Base-by-base conservation (phyloP, 805 yeast genomes). In the Ogataea thermomethanolica region DNA sequence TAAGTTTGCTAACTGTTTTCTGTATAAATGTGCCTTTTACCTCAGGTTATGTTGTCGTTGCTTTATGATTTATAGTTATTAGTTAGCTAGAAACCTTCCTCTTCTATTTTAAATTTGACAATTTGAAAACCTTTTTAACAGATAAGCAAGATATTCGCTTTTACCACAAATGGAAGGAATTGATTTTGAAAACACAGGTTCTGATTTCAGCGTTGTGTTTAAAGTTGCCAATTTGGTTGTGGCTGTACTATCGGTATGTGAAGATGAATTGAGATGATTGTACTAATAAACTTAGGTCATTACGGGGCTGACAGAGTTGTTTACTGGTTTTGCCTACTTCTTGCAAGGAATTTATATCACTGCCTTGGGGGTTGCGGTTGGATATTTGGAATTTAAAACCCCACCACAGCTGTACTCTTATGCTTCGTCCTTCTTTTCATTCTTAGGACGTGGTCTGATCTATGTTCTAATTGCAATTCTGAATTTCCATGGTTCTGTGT, bases 371-470 rank as follows among this genome's bases (percentile, higher is more conserved):
- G 66, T 62, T 4, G 65, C 68, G 7, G 71, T 81, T 39, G 76
- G 78, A 7, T 64, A 68, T 33, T 61, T 77, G 42, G 69, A 58
- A 54, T 69, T 44, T 69, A 58, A 58, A 29, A 72, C 70, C 10
- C 80, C 87, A 12, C 72, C 82, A 5, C 75, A 78, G 45, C 73
- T 84, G n/a, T 71, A 76, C 50, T 69, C 76, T 5, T 84, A 77
- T 52, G 84, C 79, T 7, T 79, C 86, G 3, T 81, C 82, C 44
- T 70, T 81, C 50, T 81, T 78, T 55, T 78, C 84, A 22, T 81
- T 81, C 50, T 59, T 82, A n/a, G 91, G 93, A 8, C 73, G 93
- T 50, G 93, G 91, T 20, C 58, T 50, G 69, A 81, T 76, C 46
- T 79, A 78, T 55, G 51, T 74, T 15, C 61, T 76, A 42, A 58